Conservation (phyloP, 768 basidiomycete species). For the Hypholoma fasciculare region DNA sequence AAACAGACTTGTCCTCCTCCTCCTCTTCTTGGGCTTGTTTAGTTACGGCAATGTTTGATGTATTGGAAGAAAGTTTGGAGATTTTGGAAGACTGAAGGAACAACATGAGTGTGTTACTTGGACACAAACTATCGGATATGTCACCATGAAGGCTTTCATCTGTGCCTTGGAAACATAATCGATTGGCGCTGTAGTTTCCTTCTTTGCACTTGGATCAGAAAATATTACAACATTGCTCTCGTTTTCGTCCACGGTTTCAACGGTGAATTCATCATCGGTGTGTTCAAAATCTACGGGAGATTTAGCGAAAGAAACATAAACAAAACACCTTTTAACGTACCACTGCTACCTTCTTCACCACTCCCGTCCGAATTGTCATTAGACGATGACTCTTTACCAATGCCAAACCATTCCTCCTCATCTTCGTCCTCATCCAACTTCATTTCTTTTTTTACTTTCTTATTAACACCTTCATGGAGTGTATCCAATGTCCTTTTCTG, state of each 20-base stretch:
- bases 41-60: slow-evolving; percentile 13
- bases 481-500: slow-evolving; percentile 16
- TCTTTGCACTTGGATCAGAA: slow-evolving; percentile 24
- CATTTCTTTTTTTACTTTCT: slow-evolving; percentile 18
- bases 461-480: not conserved
- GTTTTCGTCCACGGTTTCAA: slow-evolving; percentile 21
- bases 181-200: slow-evolving; percentile 8
- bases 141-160: slow-evolving; percentile 78
- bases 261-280: slow-evolving; percentile 45
- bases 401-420: slow-evolving; percentile 43
- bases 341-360: slow-evolving; percentile 12
- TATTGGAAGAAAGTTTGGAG: slow-evolving; percentile 50
- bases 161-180: slow-evolving; percentile 37
- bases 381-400: slow-evolving; percentile 17
- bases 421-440: slow-evolving; percentile 20
- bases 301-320: not conserved
- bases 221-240: slow-evolving; percentile 57
- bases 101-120: slow-evolving; percentile 2
- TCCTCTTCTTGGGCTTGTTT: slow-evolving; percentile 37
- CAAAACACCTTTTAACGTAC: not conserved
- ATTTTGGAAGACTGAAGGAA: slow-evolving; percentile 73
- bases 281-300: slow-evolving; percentile 34
- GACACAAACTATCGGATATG: not conserved
- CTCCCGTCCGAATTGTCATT: slow-evolving; percentile 13
- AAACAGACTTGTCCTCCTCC: slow-evolving; percentile 56